These are phyloP conservation scores for Rossbeevera mucosa DNA, from an alignment of 768 basidiomycete genomes.

Conservation along the genomic window DNA sequence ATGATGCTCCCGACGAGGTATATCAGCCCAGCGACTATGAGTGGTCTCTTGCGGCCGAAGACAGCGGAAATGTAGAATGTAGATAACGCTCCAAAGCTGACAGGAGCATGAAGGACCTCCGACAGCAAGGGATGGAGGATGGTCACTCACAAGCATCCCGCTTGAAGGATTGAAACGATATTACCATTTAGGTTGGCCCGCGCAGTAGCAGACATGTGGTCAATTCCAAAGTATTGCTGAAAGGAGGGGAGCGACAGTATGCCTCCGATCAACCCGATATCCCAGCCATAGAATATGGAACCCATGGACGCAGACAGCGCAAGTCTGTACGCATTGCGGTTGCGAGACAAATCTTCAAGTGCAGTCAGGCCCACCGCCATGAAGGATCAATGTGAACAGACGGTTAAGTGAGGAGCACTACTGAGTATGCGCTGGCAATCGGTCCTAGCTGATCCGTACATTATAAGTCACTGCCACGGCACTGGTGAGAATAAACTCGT, in stretches of 20 bases:
- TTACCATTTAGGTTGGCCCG: conserved; percentile 44
- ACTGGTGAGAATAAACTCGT: not conserved
- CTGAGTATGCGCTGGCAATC: not conserved
- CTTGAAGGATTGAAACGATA: conserved; percentile 49
- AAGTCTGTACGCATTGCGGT: conserved; percentile 44
- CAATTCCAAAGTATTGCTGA: conserved; percentile 44
- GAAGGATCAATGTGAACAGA: not conserved
- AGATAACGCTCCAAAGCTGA: conserved; percentile 41
- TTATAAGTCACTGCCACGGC: not conserved
- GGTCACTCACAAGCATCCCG: conserved; percentile 42
- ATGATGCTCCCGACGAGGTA: conserved; percentile 47
- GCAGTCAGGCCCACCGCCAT: conserved; percentile 19
- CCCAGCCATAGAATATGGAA: conserved; percentile 50
- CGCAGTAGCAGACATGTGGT: conserved; percentile 33
- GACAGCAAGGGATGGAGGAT: not conserved
- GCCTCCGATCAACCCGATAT: conserved; percentile 48
- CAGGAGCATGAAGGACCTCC: not conserved
- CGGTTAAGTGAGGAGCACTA: not conserved
- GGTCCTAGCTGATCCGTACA: not conserved
- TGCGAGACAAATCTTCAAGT: conserved; percentile 25
- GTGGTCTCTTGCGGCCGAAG: conserved; percentile 44
- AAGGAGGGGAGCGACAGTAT: conserved; percentile 45
- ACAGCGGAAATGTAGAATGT: conserved; percentile 38
- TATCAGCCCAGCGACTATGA: conserved; percentile 42
- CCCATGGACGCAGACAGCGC: conserved; percentile 44